A percentile compares a stretch with the other conserved stretches of the same genome.
Evolutionary conservation across 2,329 filamentous ascomycete genomes (phyloP).

Genomic region (Aspergillus uvarum): DNA sequence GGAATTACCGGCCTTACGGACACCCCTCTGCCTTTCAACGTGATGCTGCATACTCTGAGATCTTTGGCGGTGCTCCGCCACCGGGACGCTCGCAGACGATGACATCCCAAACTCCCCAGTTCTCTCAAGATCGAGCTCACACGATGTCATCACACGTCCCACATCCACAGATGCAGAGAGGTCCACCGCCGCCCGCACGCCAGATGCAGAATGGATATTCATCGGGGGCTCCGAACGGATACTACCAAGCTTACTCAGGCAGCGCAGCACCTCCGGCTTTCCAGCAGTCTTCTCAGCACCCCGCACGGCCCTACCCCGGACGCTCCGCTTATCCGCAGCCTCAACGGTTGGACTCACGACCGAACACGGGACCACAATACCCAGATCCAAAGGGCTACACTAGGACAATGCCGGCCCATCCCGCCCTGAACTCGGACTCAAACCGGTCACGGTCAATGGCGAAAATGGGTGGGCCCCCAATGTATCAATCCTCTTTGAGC

Average conservation of each 20-base stretch:
- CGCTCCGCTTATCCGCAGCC: slow-evolving; percentile 71
- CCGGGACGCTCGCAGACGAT: slow-evolving; percentile 92
- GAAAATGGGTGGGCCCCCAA: slow-evolving; percentile 68
- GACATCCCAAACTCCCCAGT: slow-evolving; percentile 71
- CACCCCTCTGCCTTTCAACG: slow-evolving; percentile 64
- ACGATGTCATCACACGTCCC: slow-evolving; percentile 66
- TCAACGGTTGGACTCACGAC: slow-evolving; percentile 66
- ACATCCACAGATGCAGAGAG: slow-evolving; percentile 45
- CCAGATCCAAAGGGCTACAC: slow-evolving; percentile 60
- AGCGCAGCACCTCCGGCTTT: slow-evolving; percentile 33
- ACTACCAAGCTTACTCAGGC: slow-evolving; percentile 41
- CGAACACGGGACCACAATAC: slow-evolving; percentile 51
- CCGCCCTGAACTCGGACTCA: slow-evolving; percentile 78
- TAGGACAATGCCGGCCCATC: slow-evolving; percentile 58
- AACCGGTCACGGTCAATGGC: slow-evolving; percentile 94
- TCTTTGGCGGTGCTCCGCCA: slow-evolving; percentile 84
- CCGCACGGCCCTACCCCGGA: slow-evolving; percentile 63
- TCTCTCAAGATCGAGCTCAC: slow-evolving; percentile 68
- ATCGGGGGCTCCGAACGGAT: slow-evolving; percentile 40
- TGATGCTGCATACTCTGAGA: slow-evolving; percentile 93
- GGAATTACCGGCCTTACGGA: slow-evolving; percentile 59
- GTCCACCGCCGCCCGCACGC: slow-evolving; percentile 43
- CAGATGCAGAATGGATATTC: slow-evolving; percentile 48
- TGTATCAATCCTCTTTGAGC: slow-evolving; percentile 65
- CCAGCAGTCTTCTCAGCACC: slow-evolving; percentile 57